Percentiles rank a stretch among this genome's conserved stretches.
Conservation (phyloP, 805 yeast genomes). For the Spathaspora hagerdaliae region DNA sequence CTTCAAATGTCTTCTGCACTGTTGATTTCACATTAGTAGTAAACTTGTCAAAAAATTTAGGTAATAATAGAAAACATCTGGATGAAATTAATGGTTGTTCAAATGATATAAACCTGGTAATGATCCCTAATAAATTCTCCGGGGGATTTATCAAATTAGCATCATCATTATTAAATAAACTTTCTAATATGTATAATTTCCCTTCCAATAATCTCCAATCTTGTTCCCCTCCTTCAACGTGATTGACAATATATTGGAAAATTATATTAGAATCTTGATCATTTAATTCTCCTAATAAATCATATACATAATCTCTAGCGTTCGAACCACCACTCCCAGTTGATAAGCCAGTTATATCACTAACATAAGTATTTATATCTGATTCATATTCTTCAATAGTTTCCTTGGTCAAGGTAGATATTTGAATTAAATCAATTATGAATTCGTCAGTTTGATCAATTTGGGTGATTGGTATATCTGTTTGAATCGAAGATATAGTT, state of each 20-base stretch:
- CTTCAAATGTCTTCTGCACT: slow-evolving; percentile 20
- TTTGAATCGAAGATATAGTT: slow-evolving; percentile 27
- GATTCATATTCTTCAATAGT: slow-evolving; percentile 45
- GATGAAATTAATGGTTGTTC: slow-evolving; percentile 38
- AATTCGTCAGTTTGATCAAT: slow-evolving; percentile 12
- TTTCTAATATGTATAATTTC: slow-evolving; percentile 34
- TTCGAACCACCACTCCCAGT: slow-evolving; percentile 36
- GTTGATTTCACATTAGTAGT: slow-evolving; percentile 14
- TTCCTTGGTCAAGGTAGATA: slow-evolving; percentile 41
- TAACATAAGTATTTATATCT: slow-evolving; percentile 67
- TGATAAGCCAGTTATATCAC: slow-evolving; percentile 69
- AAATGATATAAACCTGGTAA: slow-evolving; percentile 9
- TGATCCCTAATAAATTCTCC: slow-evolving; percentile 12
- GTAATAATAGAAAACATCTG: slow-evolving; percentile 49
- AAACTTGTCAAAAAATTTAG: slow-evolving; percentile 55
- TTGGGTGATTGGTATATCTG: slow-evolving; percentile 15
- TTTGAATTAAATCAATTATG: slow-evolving; percentile 25
- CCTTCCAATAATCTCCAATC: slow-evolving; percentile 39
- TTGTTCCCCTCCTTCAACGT: slow-evolving; percentile 1
- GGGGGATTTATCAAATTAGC: slow-evolving; percentile 15
- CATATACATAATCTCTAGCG: slow-evolving; percentile 60
- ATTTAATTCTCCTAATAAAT: slow-evolving; percentile 49
- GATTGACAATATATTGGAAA: slow-evolving; percentile 8
- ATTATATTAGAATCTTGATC: slow-evolving; percentile 31
- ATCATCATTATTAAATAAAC: slow-evolving; percentile 41